Base-by-base conservation (phyloP, 768 basidiomycete genomes). In the Auricularia sp. region DNA sequence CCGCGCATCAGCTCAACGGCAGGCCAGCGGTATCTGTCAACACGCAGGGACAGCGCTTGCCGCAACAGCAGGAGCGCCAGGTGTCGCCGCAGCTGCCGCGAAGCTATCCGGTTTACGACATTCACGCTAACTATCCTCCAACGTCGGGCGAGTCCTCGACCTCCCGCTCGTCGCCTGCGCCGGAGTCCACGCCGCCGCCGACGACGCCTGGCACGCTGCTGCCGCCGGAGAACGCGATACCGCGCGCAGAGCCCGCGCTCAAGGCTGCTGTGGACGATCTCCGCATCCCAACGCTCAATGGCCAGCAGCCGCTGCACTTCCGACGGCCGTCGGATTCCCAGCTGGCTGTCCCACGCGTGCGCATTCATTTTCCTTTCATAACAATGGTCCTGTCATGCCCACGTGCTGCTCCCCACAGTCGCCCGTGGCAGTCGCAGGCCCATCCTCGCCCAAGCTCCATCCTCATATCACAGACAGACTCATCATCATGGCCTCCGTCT, bases 171-270 rank as follows among this genome's bases (percentile, higher is more conserved):
- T 67, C 88, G 2, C 84, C 83, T 4, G 79, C 79, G 47, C 80
- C 84, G 61, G 86, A 87, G 66, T 82, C 85, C 3, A 85, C 87
- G n/a, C 87, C 88, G 64, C 87, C 87, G 3, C 87, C 87, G 34
- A 81, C 79, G 69, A 87, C 87, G 11, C 86, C 87, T 12, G 82
- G 79, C 61, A 77, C 83, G 67, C 75, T 75, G 36, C 76, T 72
- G 18, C 82, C 78, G 62, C 76, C 79, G 14, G 47, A 62, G 61
- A 35, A 62, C 23, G 61, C 44, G 61, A 51, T 51, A 10, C 47
- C 47, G 47, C 47, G 47, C 47, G 18, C 47, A 21, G 47, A 51
- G 47, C 47, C 14, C 47, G 47, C 47, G 14, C 47, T 51, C 47
- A 51, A 51, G 47, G 6, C 14, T 18, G 14, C 47, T 18, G 14